Percentiles rank a stretch among this genome's conserved stretches.
These are phyloP conservation scores for Xylaria sp. DNA, from an alignment of 2,329 filamentous ascomycete genomes.

Conservation along the genomic window DNA sequence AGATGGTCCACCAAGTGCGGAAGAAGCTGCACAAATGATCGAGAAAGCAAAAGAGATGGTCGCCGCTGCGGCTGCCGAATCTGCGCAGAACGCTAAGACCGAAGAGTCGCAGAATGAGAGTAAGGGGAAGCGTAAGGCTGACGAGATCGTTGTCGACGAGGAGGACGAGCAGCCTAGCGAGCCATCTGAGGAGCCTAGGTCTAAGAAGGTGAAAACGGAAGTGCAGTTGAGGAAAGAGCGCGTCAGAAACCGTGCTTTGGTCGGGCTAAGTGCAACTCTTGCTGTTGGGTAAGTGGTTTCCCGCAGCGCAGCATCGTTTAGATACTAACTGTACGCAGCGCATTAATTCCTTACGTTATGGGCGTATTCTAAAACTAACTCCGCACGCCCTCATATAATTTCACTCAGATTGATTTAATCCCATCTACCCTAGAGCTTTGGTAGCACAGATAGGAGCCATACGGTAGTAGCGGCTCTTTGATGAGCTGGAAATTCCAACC, in stretches of 20 bases:
- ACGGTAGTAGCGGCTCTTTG: conserved; percentile 16
- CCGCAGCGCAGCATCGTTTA: background rate
- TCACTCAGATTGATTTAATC: conserved; percentile 33
- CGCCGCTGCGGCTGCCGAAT: conserved; percentile 70
- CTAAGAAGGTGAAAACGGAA: conserved; percentile 86
- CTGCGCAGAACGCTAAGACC: conserved; percentile 52
- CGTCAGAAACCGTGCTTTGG: conserved; percentile 84
- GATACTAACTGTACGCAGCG: conserved; percentile 44
- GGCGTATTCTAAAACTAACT: conserved; percentile 57
- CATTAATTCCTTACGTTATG: conserved; percentile 64
- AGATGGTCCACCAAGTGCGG: conserved; percentile 74
- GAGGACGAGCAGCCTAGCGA: conserved; percentile 64
- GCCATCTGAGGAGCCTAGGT: conserved; percentile 58
- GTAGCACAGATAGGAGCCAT: conserved; percentile 12
- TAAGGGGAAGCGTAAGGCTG: conserved; percentile 78
- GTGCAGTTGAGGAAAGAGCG: conserved; percentile 85
- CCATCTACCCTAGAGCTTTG: conserved; percentile 16
- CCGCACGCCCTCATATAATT: conserved; percentile 18
- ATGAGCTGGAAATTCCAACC: conserved; percentile 24
- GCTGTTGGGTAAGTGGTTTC: conserved; percentile 83
- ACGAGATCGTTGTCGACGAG: conserved; percentile 75
- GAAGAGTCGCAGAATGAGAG: conserved; percentile 52
- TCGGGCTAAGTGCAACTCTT: conserved; percentile 87
- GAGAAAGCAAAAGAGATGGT: conserved; percentile 91
- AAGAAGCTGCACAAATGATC: conserved; percentile 85